phyloP scores from a whole-genome alignment of 352 stramenopile species.

The Aphanomyces cochlioides region DNA sequence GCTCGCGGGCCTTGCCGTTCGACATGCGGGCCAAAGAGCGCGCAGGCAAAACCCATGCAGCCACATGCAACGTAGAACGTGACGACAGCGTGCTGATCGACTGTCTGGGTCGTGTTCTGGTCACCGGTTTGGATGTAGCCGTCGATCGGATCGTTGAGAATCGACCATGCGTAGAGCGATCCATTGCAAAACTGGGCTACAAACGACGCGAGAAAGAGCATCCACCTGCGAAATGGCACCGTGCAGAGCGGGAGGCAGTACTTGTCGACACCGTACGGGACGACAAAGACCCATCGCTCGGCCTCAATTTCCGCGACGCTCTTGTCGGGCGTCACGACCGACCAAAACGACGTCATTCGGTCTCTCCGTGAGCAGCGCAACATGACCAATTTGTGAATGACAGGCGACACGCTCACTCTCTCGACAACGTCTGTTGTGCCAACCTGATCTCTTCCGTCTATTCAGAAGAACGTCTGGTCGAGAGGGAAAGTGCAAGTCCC shows the following conservation, averaged over 20 bases:
- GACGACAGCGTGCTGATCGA: slow-evolving; percentile 52
- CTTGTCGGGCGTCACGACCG: not conserved
- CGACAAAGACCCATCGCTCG: not conserved
- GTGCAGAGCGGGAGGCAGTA: not conserved
- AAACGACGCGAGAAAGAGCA: slow-evolving; percentile 59
- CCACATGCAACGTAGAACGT: slow-evolving; percentile 66
- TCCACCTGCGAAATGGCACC: slow-evolving; percentile 51
- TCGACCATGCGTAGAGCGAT: slow-evolving; percentile 68
- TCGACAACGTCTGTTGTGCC: too few species aligned
- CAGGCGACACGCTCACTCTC: too few species aligned
- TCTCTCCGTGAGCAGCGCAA: not conserved
- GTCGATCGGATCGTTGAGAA: slow-evolving; percentile 65
- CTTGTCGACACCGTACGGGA: not conserved
- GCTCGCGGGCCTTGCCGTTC: slow-evolving; percentile 50
- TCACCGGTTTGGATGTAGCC: slow-evolving; percentile 38
- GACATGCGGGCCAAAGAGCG: slow-evolving; percentile 52
- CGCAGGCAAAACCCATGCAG: slow-evolving; percentile 48
- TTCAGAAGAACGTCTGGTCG: too few species aligned
- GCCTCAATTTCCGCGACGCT: too few species aligned
- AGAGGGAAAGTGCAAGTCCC: too few species aligned
- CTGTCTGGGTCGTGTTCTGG: slow-evolving; percentile 14
- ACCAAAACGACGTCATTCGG: not conserved
- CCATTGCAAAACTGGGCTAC: slow-evolving; percentile 62
- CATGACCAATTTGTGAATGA: too few species aligned
- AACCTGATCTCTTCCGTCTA: too few species aligned